phyloP scores from a whole-genome alignment of 768 basidiomycete species.

The Lactifluus volemus region DNA sequence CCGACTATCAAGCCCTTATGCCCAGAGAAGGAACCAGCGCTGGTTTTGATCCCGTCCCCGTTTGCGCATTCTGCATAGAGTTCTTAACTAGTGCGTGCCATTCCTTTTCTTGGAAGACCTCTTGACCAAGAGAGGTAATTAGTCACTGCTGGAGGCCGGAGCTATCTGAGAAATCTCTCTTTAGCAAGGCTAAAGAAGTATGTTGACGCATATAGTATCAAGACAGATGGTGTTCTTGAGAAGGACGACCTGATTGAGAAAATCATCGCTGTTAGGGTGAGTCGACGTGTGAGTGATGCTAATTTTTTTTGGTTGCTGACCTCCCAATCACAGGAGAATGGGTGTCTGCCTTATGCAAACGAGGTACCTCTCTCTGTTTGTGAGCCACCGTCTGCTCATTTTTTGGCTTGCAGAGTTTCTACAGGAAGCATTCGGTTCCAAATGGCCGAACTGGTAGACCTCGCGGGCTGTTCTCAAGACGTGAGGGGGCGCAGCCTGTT shows the following conservation, averaged over 20 bases:
- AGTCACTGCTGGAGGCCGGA: constrained; percentile 65
- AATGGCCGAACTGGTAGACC: constrained; percentile 26
- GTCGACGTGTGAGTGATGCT: constrained; percentile 15
- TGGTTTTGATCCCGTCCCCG: constrained; percentile 57
- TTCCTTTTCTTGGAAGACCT: neutral
- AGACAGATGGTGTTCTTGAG: constrained; percentile 53
- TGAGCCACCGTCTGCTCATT: neutral
- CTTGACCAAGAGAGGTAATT: constrained; percentile 7
- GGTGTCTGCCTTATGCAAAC: constrained; percentile 49
- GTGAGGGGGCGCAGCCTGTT: constrained; percentile 25
- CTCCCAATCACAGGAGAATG: constrained; percentile 39
- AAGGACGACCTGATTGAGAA: constrained; percentile 72
- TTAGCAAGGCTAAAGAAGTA: constrained; percentile 61
- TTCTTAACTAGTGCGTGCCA: constrained; percentile 44
- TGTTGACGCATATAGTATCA: constrained; percentile 59
- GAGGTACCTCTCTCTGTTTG: constrained; percentile 36
- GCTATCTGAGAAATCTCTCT: constrained; percentile 45
- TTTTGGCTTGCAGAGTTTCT: constrained; percentile 36
- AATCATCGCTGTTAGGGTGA: constrained; percentile 42
- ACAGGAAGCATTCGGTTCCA: constrained; percentile 57
- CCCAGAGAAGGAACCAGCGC: constrained; percentile 44
- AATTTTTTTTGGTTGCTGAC: neutral
- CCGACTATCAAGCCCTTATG: constrained; percentile 71
- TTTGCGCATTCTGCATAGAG: constrained; percentile 72
- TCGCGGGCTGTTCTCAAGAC: constrained; percentile 38